Base-by-base conservation (phyloP, 73 alveolate genomes). In the Tetrahymena elliotti region DNA sequence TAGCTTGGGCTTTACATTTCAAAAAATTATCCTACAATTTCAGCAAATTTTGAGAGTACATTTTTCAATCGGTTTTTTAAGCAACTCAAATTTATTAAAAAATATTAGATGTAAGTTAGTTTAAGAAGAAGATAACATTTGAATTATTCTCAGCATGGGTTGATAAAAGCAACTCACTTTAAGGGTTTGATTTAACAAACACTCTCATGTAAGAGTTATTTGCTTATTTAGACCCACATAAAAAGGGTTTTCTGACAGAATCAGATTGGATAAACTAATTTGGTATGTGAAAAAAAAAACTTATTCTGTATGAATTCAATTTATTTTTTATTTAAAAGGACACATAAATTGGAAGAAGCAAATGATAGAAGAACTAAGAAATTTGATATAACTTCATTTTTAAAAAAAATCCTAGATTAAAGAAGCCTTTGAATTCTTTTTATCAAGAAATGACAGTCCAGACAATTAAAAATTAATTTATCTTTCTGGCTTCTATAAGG, bases 171-270 rank as follows among this genome's bases (percentile, higher is more conserved):
- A 96, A 97, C 36, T 98, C 97, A 10, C 96, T 98, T 18, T 52
- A 96, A 22, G 99, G 99, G 36, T 98, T 98, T 95, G 98, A 97
- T 93, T 88, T 98, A 68, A 98, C 99, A 22, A 93, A 96, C 16
- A 93, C 96, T 35, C 95, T 98, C 22, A 40, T 95, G 37, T 95
- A 97, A 92, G 95, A 95, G 82, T 96, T 98, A 39, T 98, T 98
- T 95, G 95, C 98, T 27, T 96, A 96, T 41, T 52, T 98, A 36
- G 99, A 98, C 93, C 97, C 99, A 4, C 99, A 98, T 93, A 98
- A 97, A 92, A 98, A 98, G 93, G 99, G 99, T 4, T 98, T 97
- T 54, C 53, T 98, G 24, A 96, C 99, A 0, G 97, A 97, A 68
- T 41, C 95, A 8, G 99, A 98, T 97, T 98, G 98, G 98, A 36